Evolutionary conservation across 495 filamentous ascomycete genomes (phyloP), one percentile per base, ranked within the genome.

Genomic region (Xylaria palmicola): DNA sequence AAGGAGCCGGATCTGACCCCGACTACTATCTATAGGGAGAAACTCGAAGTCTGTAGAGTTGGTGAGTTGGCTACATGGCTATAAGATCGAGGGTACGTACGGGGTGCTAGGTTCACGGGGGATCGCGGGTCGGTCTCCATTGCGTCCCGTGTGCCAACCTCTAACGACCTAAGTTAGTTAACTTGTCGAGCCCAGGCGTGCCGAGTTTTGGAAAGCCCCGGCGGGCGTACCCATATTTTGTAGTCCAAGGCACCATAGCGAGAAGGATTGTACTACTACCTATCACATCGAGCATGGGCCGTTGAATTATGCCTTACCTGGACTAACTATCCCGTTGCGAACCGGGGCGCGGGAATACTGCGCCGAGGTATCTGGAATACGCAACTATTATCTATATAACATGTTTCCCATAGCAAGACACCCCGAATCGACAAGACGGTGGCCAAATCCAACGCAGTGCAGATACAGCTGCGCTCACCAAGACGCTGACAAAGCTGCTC

Each of bases 1-100:
- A 12, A 68, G 53, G 24, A 68, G 41, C 32, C 65, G 57, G 24
- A 68, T 59, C 10, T 65, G 47, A 6, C 49, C 54, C 39, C 22
- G 48, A 20, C 27, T 44, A 24, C 47, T 59, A 27, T 64, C 40
- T 24, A 64, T 55, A 13, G 62, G 22, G 30, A 59, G 45, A 4
- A 59, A 59, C 24, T 15, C 24, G 0, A 59, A 51, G 24, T 51
- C 56, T 59, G 17, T 19, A 17, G 44, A 19, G 3, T 24, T 41
- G 24, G 13, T 48, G 3, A 50, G 22, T 37, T 20, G 19, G 8
- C 3, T 13, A 30, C 19, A n/a, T 20, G 10, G 1, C 15, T 29
- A 13, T 32, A 13, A 9, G 26, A 12, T 47, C 24, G 3, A 15
- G 44, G 4, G 30, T 59, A 59, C 56, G n/a, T 59, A 59, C 56